Conservation (phyloP, 2,329 filamentous ascomycete species). For the Colletotrichum zoysiae region DNA sequence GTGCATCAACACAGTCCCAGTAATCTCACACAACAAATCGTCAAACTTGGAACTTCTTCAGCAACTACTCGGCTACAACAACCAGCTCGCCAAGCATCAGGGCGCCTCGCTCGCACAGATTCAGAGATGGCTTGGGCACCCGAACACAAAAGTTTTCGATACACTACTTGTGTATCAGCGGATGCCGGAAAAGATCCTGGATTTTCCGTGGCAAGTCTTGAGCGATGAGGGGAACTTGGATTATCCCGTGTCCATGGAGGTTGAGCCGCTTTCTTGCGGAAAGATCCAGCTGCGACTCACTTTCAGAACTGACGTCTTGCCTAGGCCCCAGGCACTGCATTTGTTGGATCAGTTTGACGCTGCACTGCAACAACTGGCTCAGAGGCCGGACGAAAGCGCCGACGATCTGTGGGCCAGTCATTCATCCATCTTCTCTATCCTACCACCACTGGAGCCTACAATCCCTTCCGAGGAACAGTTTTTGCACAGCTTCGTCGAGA, state of each 20-base stretch:
- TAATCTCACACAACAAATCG: conserved; percentile 68
- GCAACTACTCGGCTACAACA: conserved; percentile 75
- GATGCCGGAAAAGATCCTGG: conserved; percentile 58
- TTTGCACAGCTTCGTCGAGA: conserved; percentile 84
- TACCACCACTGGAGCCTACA: conserved; percentile 68
- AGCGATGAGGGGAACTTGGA: conserved; percentile 79
- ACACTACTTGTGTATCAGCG: conserved; percentile 85
- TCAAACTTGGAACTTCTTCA: conserved; percentile 70
- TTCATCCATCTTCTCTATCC: conserved; percentile 70
- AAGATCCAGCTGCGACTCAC: conserved; percentile 74
- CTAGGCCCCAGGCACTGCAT: conserved; percentile 73
- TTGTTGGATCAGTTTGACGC: conserved; percentile 80
- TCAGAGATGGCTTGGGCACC: conserved; percentile 76
- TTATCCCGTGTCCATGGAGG: conserved; percentile 84
- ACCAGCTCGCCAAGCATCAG: conserved; percentile 75
- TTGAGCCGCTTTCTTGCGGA: conserved; percentile 68
- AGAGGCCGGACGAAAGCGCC: conserved; percentile 57
- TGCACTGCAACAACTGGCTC: conserved; percentile 70
- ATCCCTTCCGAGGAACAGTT: conserved; percentile 71
- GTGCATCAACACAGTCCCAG: conserved; percentile 84
- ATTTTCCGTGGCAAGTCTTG: conserved; percentile 68
- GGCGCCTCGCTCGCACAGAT: conserved; percentile 78
- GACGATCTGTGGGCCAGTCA: conserved; percentile 52
- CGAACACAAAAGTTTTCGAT: conserved; percentile 80
- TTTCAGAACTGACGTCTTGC: conserved; percentile 73